Conservation (phyloP, 371 early-diverging fungal species). For the Mucor circinelloides region DNA sequence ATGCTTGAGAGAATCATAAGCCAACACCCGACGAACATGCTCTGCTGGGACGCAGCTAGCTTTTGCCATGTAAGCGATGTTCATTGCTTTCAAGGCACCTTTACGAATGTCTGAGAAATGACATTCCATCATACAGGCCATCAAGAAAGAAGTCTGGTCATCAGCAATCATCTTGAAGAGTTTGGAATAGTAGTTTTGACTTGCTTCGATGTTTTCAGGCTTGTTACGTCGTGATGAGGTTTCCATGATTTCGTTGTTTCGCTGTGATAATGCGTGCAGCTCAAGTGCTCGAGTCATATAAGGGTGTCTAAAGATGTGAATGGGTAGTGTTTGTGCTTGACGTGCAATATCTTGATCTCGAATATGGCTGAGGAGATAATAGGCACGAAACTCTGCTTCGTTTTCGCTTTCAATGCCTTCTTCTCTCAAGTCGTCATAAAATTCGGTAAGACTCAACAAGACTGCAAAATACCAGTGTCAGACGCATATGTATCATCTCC, state of each 20-base stretch:
- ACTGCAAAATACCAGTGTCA: constrained; percentile 32
- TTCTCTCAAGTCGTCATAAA: constrained; percentile 75
- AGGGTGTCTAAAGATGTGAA: constrained; percentile 54
- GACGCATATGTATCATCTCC: neutral
- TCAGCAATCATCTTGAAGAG: constrained; percentile 72
- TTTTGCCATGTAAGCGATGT: constrained; percentile 55
- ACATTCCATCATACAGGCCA: constrained; percentile 77
- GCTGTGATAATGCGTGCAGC: constrained; percentile 64
- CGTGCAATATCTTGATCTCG: constrained; percentile 71
- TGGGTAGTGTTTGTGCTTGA: constrained; percentile 60
- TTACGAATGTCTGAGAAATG: constrained; percentile 76
- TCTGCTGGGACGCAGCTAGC: constrained; percentile 47
- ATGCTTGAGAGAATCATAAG: constrained; percentile 38
- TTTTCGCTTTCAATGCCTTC: constrained; percentile 63
- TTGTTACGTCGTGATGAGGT: constrained; percentile 48
- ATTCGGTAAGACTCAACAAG: constrained; percentile 80
- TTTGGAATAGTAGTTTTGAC: constrained; percentile 62
- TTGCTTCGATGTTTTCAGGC: constrained; percentile 55
- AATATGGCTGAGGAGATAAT: constrained; percentile 76
- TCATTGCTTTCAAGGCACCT: constrained; percentile 77
- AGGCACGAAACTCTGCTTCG: constrained; percentile 90
- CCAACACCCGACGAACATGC: constrained; percentile 28
- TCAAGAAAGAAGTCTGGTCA: constrained; percentile 62
- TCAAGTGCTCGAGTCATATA: constrained; percentile 71
- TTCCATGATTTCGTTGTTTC: constrained; percentile 56